Conservation (phyloP, 2,329 filamentous ascomycete species). For the Talaromyces verruculosus region DNA sequence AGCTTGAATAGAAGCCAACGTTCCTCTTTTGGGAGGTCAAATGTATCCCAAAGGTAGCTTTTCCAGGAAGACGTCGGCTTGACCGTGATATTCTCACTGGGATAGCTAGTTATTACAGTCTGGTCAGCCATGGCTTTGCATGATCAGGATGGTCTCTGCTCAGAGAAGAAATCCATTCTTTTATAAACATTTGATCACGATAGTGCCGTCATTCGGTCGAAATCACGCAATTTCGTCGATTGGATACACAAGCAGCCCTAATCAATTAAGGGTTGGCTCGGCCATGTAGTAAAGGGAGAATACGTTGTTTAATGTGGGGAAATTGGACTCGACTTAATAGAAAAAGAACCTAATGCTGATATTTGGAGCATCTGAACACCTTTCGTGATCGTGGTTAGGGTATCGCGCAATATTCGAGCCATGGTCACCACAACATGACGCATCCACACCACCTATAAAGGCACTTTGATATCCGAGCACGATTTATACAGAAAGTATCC, state of each 20-base stretch:
- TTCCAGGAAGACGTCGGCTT: slow-evolving; percentile 5
- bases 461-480: too few relatives aligned
- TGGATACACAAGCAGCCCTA: background rate
- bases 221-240: background rate
- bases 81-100: background rate
- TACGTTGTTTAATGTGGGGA: background rate
- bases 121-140: background rate
- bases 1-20: slow-evolving; percentile 34
- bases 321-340: background rate
- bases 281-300: background rate
- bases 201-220: background rate
- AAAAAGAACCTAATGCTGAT: background rate
- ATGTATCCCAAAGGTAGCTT: slow-evolving; percentile 29
- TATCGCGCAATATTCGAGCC: slow-evolving; percentile 4
- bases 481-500: background rate
- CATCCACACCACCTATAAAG: background rate
- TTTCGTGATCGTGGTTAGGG: background rate
- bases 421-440: background rate
- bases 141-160: background rate
- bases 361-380: background rate
- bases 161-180: background rate
- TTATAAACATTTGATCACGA: background rate
- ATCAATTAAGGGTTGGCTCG: background rate
- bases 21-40: slow-evolving; percentile 26
- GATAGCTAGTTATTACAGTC: background rate